Base-by-base conservation (phyloP, 805 yeast species). In the Wickerhamomyces sydowiorum region DNA sequence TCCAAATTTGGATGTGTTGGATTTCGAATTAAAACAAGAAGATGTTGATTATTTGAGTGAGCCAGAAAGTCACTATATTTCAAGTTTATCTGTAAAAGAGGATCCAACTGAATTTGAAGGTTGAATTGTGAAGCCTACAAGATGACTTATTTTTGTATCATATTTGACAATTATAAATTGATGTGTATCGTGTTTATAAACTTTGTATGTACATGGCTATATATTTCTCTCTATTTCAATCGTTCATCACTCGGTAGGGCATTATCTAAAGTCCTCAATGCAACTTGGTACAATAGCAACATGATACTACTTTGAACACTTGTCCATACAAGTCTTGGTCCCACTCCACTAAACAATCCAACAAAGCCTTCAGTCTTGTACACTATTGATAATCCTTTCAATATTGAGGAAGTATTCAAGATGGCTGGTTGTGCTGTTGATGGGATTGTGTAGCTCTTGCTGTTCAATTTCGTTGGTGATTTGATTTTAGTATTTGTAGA, bases 291-390 rank as follows among this genome's bases (percentile, higher is more conserved):
- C 31, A 90, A 67, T 49, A 91, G 68, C 41, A 93, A 71, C 98
- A 93, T 91, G 37, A 93, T 83, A 50, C 96, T 86, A 61, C 96
- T 86, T 62, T 93, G 99, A 17, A 90, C 69, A 48, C 95, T 86
- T 0, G 98, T 91, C 99, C 99, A 93, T 5, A 93, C 83, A 50
- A 89, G 81, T 48, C 99, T 73, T 1, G 99, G 99, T 0, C 96
- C 97, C 6, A 93, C 96, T 1, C 99, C 99, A 25, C 90, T 78
- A 62, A 93, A 91, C 31, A 88, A 69, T 0, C 96, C 96, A 2
- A 73, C 45, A 0, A 82, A 40, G 1, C 99, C 98, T 60, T 93
- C 96, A 21, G 73, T 66, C 41, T 62, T 72, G 57, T 82, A 84
- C 5, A 93, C 78, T 7, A 71, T 66, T 24, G 54, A 50, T 32